phyloP scores from a whole-genome alignment of 2,329 filamentous ascomycete genomes.

The Alternaria metachromatica region DNA sequence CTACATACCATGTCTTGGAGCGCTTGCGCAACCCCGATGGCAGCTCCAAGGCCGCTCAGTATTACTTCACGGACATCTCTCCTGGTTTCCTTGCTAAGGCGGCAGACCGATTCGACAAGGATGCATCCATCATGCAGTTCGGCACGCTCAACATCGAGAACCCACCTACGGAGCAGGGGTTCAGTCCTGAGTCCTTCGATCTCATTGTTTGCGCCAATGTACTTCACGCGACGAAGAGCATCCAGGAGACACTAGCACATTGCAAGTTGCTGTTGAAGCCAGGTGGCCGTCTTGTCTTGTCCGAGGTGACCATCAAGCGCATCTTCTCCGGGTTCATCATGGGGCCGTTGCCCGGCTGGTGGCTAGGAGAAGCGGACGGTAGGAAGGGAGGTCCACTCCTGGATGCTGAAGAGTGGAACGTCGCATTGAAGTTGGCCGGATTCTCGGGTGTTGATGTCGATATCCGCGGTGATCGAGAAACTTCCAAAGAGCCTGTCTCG shows the following conservation, averaged over 20 bases:
- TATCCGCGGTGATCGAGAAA: constrained; percentile 6
- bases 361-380: constrained; percentile 9
- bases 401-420: constrained; percentile 4
- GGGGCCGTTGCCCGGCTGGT: constrained; percentile 9
- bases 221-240: constrained; percentile 9
- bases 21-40: constrained; percentile 9
- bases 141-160: constrained; percentile 11
- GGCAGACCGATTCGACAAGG: constrained; percentile 2
- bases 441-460: constrained; percentile 13
- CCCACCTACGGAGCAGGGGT: constrained; percentile 3
- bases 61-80: constrained; percentile 11
- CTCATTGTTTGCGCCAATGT: constrained; percentile 10
- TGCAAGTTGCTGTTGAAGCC: constrained; percentile 10
- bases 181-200: constrained; percentile 2
- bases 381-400: constrained; percentile 5
- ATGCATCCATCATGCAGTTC: constrained; percentile 6
- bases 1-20: constrained; percentile 8
- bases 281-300: constrained; percentile 2
- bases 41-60: constrained; percentile 5
- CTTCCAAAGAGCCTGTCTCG: constrained; percentile 9
- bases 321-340: constrained; percentile 14
- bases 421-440: constrained; percentile 5
- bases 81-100: constrained; percentile 10
- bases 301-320: constrained; percentile 11
- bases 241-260: constrained; percentile 3